A percentile compares a stretch with the other conserved stretches of the same genome.
These are phyloP conservation scores for Gossypium laxum DNA, from an alignment of 441 rosid genomes.

Conservation along the genomic window DNA sequence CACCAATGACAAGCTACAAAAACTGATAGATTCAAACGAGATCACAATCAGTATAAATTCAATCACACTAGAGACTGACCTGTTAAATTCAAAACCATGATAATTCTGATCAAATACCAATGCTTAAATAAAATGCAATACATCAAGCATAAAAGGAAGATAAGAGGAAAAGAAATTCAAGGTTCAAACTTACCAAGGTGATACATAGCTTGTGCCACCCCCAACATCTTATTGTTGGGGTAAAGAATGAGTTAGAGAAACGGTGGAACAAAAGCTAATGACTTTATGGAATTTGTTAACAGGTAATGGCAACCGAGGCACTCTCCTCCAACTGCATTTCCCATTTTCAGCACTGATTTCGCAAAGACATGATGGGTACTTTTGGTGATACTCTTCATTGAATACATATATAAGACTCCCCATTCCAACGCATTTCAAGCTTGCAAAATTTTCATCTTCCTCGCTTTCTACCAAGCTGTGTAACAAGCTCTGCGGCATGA, in stretches of 20 bases:
- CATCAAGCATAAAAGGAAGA: not conserved
- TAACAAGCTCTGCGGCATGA: slow-evolving; percentile 62
- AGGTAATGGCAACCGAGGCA: slow-evolving; percentile 59
- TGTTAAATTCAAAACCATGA: not conserved
- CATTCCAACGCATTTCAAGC: slow-evolving; percentile 70
- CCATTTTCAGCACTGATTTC: slow-evolving; percentile 37
- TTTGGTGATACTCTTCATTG: slow-evolving; percentile 63
- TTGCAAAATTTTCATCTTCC: slow-evolving; percentile 57
- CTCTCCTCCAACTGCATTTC: slow-evolving; percentile 53
- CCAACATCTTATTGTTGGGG: slow-evolving; percentile 21
- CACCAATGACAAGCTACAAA: not conserved
- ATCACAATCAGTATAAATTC: not conserved
- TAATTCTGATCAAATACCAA: not conserved
- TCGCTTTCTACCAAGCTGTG: slow-evolving; percentile 48
- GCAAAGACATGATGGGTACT: slow-evolving; percentile 73
- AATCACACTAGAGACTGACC: not conserved
- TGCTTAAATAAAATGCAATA: not conserved
- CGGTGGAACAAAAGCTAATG: slow-evolving; percentile 57
- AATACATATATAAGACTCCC: slow-evolving; percentile 63
- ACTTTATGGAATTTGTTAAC: slow-evolving; percentile 73
- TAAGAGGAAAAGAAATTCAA: not conserved
- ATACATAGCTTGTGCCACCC: slow-evolving; percentile 6
- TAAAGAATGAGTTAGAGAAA: slow-evolving; percentile 35
- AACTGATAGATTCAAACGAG: not conserved
- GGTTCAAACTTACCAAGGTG: slow-evolving; percentile 10